Evolutionary conservation across 768 basidiomycete genomes (phyloP).

Genomic region (Leccinum sublutescens): DNA sequence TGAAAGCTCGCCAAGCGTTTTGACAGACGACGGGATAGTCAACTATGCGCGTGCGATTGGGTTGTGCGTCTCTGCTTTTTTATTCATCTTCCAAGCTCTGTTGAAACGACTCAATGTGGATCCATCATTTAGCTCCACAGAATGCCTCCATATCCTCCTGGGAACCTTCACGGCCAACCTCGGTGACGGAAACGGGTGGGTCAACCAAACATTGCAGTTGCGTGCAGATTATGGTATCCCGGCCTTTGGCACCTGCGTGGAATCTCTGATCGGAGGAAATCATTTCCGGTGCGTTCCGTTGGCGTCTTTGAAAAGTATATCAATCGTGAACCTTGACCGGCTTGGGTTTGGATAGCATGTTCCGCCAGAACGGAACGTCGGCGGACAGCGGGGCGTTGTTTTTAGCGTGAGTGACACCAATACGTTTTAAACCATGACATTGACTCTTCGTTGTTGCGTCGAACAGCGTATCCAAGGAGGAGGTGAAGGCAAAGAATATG

Average conservation of each 20-base stretch:
- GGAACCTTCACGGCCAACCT: constrained; percentile 43
- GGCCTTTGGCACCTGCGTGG: constrained; percentile 43
- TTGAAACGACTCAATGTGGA: neutral
- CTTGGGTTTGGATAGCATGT: constrained; percentile 35
- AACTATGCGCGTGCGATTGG: constrained; percentile 63
- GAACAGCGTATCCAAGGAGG: constrained; percentile 47
- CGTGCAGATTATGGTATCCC: constrained; percentile 42
- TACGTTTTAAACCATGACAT: neutral
- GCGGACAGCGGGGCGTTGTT: constrained; percentile 55
- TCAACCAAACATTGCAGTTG: constrained; percentile 44
- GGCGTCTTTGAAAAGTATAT: neutral
- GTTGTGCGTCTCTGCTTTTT: constrained; percentile 43
- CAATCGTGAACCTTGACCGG: neutral
- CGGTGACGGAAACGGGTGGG: constrained; percentile 46
- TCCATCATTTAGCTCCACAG: constrained; percentile 29
- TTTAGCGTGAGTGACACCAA: constrained; percentile 44
- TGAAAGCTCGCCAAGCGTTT: constrained; percentile 52
- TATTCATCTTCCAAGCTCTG: too few relatives aligned
- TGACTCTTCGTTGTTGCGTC: neutral
- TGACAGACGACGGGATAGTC: constrained; percentile 53
- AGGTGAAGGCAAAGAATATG: constrained; percentile 22
- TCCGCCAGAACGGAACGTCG: constrained; percentile 53
- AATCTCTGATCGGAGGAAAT: constrained; percentile 45
- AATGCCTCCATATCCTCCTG: constrained; percentile 40
- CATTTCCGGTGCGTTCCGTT: constrained; percentile 42